These are phyloP conservation scores for Croton setiger DNA, from an alignment of 441 rosid genomes.

Conservation along the genomic window DNA sequence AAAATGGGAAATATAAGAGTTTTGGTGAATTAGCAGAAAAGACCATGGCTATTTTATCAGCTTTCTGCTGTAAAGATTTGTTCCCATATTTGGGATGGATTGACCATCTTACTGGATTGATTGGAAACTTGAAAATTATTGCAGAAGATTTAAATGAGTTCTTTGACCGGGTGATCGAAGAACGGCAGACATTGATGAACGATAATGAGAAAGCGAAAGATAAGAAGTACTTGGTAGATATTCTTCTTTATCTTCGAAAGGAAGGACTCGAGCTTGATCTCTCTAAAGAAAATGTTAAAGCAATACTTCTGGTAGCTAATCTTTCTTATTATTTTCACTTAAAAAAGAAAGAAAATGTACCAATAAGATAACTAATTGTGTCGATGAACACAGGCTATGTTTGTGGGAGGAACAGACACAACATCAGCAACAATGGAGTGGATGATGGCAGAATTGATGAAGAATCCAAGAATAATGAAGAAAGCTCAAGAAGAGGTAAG, in stretches of 20 bases:
- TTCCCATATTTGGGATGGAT: slow-evolving; percentile 33
- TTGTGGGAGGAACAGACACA: slow-evolving; percentile 29
- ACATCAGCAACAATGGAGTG: slow-evolving; percentile 27
- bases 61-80: slow-evolving; percentile 31
- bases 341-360: too few relatives aligned
- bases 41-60: slow-evolving; percentile 12
- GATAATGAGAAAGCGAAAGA: slow-evolving; percentile 15
- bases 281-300: slow-evolving; percentile 29
- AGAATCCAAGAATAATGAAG: slow-evolving; percentile 25
- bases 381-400: slow-evolving; percentile 33
- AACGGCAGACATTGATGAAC: slow-evolving; percentile 10
- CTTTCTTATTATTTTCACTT: too few relatives aligned
- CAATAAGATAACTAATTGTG: too few relatives aligned
- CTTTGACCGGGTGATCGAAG: slow-evolving; percentile 33
- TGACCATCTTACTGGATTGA: slow-evolving; percentile 30
- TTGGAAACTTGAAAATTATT: slow-evolving; percentile 7
- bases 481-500: slow-evolving; percentile 34
- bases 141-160: slow-evolving; percentile 17
- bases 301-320: slow-evolving; percentile 24
- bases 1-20: neutral
- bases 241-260: slow-evolving; percentile 30
- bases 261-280: slow-evolving; percentile 27
- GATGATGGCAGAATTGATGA: slow-evolving; percentile 34
- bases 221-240: slow-evolving; percentile 28
- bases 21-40: slow-evolving; percentile 28